These are phyloP conservation scores for Orobanche coerulescens DNA, from an alignment of 257 asterid species.

Conservation along the genomic window DNA sequence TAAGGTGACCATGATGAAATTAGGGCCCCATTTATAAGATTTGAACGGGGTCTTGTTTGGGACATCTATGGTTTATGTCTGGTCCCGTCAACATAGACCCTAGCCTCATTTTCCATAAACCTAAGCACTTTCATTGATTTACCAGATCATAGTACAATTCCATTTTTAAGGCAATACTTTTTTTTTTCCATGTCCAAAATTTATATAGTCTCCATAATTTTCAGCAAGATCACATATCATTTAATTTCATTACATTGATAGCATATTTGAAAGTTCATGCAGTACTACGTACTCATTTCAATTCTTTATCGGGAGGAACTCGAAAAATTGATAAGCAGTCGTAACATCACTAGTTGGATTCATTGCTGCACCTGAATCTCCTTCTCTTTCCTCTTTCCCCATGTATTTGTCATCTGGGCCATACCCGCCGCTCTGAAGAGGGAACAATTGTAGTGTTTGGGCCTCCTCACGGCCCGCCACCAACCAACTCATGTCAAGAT, in stretches of 20 bases:
- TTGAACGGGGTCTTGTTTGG: too few relatives aligned
- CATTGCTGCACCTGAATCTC: slow-evolving; percentile 15
- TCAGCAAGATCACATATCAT: background rate
- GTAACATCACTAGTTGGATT: background rate
- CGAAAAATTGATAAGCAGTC: slow-evolving; percentile 59
- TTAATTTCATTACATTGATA: background rate
- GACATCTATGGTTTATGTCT: too few relatives aligned
- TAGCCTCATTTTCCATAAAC: background rate
- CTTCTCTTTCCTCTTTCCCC: too few relatives aligned
- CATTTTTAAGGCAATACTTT: slow-evolving; percentile 20
- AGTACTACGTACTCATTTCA: slow-evolving; percentile 20
- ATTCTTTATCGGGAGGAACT: slow-evolving; percentile 74
- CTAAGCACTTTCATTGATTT: slow-evolving; percentile 5
- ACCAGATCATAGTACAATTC: slow-evolving; percentile 22
- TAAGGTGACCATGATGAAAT: too few relatives aligned
- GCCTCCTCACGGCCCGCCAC: slow-evolving; percentile 21
- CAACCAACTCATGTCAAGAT: background rate
- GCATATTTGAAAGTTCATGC: background rate
- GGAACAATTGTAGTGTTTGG: slow-evolving; percentile 74
- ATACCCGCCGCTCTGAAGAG: slow-evolving; percentile 42
- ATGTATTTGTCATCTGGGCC: too few relatives aligned
- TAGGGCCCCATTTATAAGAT: too few relatives aligned
- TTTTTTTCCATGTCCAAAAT: slow-evolving; percentile 2
- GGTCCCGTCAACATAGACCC: too few relatives aligned
- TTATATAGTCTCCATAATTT: background rate